Conservation (phyloP, 164 flowering plant genomes). For the Tetracentron sinense region DNA sequence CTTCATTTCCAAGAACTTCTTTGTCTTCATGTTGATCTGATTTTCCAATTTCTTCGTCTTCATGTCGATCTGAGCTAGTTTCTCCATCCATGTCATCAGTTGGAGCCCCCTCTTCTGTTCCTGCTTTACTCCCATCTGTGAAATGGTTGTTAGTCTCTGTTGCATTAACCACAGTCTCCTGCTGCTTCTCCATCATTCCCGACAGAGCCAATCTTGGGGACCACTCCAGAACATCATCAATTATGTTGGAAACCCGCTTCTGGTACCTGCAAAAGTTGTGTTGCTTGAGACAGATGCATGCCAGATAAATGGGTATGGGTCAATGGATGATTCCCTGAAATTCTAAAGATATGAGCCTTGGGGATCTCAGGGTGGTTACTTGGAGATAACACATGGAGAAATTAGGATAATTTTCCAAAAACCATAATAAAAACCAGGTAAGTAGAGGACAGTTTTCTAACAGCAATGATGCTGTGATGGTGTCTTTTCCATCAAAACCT, state of each 20-base stretch:
- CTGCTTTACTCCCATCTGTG: slow-evolving; percentile 29
- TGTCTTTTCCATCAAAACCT: no score
- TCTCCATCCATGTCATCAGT: slow-evolving; percentile 25
- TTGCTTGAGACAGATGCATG: no score
- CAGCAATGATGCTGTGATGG: no score
- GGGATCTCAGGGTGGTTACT: no score
- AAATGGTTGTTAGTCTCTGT: slow-evolving; percentile 38
- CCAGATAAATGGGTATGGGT: no score
- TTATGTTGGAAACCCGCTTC: slow-evolving; percentile 87
- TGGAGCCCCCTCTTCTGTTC: slow-evolving; percentile 20
- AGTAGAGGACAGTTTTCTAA: no score
- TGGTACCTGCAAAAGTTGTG: slow-evolving; percentile 69
- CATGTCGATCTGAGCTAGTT: slow-evolving; percentile 18
- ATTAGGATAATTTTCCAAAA: no score
- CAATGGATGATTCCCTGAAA: no score
- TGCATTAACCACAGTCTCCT: slow-evolving; percentile 36
- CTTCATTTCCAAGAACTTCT: slow-evolving; percentile 26
- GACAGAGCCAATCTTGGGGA: slow-evolving; percentile 82
- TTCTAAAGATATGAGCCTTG: no score
- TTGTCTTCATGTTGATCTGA: slow-evolving; percentile 25
- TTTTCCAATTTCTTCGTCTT: slow-evolving; percentile 31
- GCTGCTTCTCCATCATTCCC: slow-evolving; percentile 88
- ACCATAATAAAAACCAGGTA: no score
- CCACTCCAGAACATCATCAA: slow-evolving; percentile 98
- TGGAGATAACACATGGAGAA: no score